These are phyloP conservation scores for Aspergillus leporis DNA, from an alignment of 495 filamentous ascomycete genomes.

Conservation along the genomic window DNA sequence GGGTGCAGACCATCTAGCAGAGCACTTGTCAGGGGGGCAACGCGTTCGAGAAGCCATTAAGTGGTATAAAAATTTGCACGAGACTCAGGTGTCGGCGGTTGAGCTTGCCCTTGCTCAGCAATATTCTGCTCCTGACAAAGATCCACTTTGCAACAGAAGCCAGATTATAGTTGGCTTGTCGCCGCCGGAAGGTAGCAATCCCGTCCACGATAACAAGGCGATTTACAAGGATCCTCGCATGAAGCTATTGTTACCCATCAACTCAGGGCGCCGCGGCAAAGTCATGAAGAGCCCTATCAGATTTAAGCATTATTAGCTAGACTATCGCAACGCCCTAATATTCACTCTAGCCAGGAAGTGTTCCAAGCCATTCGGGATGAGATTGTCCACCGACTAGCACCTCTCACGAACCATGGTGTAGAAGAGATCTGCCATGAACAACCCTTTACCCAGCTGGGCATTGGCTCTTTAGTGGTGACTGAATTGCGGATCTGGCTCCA, in stretches of 20 bases:
- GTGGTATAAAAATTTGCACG: background rate
- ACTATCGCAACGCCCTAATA: background rate
- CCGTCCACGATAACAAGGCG: background rate
- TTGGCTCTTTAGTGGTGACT: conserved; percentile 10
- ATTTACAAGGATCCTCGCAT: conserved; percentile 6
- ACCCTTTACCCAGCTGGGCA: conserved; percentile 6
- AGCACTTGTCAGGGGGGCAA: background rate
- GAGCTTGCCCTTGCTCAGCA: conserved; percentile 8
- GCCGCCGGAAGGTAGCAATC: background rate
- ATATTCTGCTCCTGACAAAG: background rate
- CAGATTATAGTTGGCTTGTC: conserved; percentile 9
- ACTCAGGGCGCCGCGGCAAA: background rate
- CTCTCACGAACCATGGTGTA: background rate
- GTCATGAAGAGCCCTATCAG: background rate
- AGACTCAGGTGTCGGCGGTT: conserved; percentile 8
- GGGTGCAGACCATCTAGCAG: conserved; percentile 30
- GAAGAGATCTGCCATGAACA: conserved; percentile 2
- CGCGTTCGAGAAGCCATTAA: background rate
- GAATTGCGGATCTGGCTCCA: conserved; percentile 13
- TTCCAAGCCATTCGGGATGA: background rate
- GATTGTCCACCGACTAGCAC: conserved; percentile 7
- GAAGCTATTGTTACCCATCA: conserved; percentile 1
- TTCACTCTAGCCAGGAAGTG: background rate
- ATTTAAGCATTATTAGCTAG: background rate
- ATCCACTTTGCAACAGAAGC: background rate